Evolutionary conservation across 1,284 basidiomycete species (phyloP).

Genomic region (Papiliotrema laurentii): DNA sequence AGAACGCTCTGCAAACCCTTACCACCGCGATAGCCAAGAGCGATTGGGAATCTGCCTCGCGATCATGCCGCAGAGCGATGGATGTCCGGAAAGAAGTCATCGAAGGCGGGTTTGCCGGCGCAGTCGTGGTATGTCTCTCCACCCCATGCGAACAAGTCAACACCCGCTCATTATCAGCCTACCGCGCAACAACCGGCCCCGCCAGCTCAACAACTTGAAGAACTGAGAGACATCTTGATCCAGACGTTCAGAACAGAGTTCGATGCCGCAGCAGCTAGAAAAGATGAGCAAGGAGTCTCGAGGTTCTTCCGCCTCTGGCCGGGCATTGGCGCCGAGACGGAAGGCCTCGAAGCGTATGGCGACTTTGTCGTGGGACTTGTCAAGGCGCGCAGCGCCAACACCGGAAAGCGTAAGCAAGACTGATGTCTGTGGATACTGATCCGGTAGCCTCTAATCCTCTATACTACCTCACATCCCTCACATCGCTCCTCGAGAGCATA

Average conservation of each 20-base stretch:
- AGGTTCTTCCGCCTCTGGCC: constrained; percentile 97
- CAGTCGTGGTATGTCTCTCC: constrained; percentile 63
- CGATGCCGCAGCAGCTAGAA: constrained; percentile 65
- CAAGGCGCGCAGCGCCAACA: constrained; percentile 65
- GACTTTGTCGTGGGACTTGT: constrained; percentile 90
- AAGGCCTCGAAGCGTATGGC: constrained; percentile 90
- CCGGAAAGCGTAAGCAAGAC: constrained; percentile 66
- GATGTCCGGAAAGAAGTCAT: constrained; percentile 71
- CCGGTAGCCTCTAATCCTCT: constrained; percentile 75
- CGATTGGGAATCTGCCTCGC: constrained; percentile 93
- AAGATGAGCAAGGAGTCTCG: constrained; percentile 78
- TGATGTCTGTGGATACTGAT: neutral
- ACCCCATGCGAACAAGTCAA: neutral
- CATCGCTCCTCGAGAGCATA: constrained; percentile 86
- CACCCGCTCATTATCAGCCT: constrained; percentile 56
- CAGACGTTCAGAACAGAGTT: constrained; percentile 75
- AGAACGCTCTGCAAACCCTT: constrained; percentile 75
- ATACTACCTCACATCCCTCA: constrained; percentile 81
- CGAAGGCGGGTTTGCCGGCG: constrained; percentile 77
- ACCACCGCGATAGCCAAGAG: constrained; percentile 71
- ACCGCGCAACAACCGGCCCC: constrained; percentile 80
- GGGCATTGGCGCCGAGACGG: constrained; percentile 70
- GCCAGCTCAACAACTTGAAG: constrained; percentile 74
- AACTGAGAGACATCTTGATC: constrained; percentile 70
- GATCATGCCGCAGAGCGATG: constrained; percentile 87